These are phyloP conservation scores for Metschnikowia peoriensis DNA, from an alignment of 805 yeast species.

Conservation along the genomic window DNA sequence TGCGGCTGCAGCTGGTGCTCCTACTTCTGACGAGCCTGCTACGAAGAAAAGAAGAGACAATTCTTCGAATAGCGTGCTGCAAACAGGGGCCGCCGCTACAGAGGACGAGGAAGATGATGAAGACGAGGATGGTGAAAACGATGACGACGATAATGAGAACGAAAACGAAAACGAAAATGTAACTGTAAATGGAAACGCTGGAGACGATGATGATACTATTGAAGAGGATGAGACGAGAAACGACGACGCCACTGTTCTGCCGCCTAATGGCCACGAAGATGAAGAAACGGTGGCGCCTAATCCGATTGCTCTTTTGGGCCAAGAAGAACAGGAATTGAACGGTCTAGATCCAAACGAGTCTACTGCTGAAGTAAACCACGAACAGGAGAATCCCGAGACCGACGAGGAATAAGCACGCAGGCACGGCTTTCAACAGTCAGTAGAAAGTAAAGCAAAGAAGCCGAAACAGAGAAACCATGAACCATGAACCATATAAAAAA, in stretches of 20 bases:
- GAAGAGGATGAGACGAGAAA: slow-evolving; percentile 11
- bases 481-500: too few species aligned
- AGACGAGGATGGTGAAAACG: too few species aligned
- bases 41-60: slow-evolving; percentile 21
- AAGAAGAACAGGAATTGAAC: slow-evolving; percentile 35
- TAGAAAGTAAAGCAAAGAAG: not conserved
- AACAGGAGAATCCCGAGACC: slow-evolving; percentile 2
- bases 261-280: slow-evolving; percentile 20
- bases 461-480: too few species aligned
- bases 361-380: slow-evolving; percentile 18
- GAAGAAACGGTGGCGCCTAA: slow-evolving; percentile 21
- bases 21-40: slow-evolving; percentile 16
- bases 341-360: slow-evolving; percentile 21
- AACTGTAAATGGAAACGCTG: slow-evolving; percentile 11
- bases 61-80: slow-evolving; percentile 8
- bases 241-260: slow-evolving; percentile 18
- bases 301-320: slow-evolving; percentile 32
- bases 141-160: too few species aligned
- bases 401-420: slow-evolving; percentile 3
- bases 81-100: slow-evolving; percentile 11
- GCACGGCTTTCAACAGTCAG: not conserved
- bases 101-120: slow-evolving; percentile 15
- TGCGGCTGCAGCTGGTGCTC: not conserved
- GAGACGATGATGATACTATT: slow-evolving; percentile 3
- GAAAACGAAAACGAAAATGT: slow-evolving; percentile 16